These are phyloP conservation scores for Hondaea fermentalgiana DNA, from an alignment of 108 stramenopile genomes.

Conservation along the genomic window DNA sequence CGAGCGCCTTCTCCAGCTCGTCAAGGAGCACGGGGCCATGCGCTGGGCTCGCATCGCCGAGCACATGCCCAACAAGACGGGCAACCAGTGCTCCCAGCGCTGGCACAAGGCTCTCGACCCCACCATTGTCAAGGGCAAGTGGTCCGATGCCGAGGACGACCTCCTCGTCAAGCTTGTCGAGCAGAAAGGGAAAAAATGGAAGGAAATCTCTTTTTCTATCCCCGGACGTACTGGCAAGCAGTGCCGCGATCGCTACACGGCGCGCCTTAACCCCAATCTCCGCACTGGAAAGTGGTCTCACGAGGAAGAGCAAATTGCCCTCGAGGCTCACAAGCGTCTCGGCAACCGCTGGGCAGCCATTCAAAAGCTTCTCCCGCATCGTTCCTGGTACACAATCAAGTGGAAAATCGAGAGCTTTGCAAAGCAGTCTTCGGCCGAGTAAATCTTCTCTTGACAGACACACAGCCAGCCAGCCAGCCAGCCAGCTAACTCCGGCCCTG, in stretches of 20 bases:
- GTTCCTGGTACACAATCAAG: constrained; percentile 49
- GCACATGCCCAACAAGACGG: constrained; percentile 28
- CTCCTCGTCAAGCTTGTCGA: constrained; percentile 21
- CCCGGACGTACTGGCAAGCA: constrained; percentile 54
- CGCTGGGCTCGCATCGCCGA: constrained; percentile 49
- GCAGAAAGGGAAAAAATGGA: background rate
- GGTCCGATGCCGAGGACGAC: constrained; percentile 42
- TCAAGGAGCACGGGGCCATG: constrained; percentile 38
- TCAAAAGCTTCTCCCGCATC: constrained; percentile 51
- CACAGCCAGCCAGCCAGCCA: no score
- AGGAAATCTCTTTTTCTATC: background rate
- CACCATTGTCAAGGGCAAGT: constrained; percentile 26
- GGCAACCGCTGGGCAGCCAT: constrained; percentile 63
- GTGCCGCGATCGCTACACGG: constrained; percentile 56
- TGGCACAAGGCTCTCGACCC: constrained; percentile 43
- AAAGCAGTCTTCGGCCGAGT: background rate
- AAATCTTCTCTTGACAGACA: background rate
- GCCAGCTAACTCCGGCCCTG: no score
- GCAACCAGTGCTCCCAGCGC: constrained; percentile 40
- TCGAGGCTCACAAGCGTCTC: constrained; percentile 26
- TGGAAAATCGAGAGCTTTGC: constrained; percentile 13
- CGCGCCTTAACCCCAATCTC: constrained; percentile 74
- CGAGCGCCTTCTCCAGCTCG: constrained; percentile 35
- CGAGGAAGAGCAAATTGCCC: constrained; percentile 35
- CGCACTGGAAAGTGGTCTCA: constrained; percentile 48